Evolutionary conservation across 768 basidiomycete species (phyloP).

Genomic region (Tephrocybe sp.): DNA sequence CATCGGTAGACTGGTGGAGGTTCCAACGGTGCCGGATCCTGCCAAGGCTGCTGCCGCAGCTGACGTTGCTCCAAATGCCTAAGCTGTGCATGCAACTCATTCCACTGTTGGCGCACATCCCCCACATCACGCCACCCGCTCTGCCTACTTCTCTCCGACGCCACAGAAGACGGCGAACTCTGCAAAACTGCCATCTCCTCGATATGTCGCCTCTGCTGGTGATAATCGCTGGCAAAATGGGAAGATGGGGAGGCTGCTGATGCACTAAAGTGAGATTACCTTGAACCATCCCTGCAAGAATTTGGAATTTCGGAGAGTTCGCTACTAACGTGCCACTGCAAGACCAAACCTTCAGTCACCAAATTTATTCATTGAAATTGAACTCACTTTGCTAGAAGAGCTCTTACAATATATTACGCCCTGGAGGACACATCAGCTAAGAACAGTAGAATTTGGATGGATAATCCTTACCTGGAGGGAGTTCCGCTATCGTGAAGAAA

Average conservation of each 20-base stretch:
- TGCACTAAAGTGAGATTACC: background rate
- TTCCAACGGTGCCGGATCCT: background rate
- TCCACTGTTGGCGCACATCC: slow-evolving; percentile 5
- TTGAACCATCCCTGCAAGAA: background rate
- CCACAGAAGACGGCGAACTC: background rate
- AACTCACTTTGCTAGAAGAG: too few species aligned
- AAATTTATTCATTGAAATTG: too few species aligned
- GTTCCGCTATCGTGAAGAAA: slow-evolving; percentile 1
- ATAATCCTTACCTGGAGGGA: slow-evolving; percentile 4
- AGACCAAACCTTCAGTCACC: too few species aligned
- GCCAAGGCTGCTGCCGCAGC: background rate
- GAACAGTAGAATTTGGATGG: background rate
- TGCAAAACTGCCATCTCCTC: background rate
- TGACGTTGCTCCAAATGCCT: slow-evolving; percentile 2
- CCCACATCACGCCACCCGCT: background rate
- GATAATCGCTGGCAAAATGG: background rate
- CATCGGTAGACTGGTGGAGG: background rate
- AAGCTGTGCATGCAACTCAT: slow-evolving; percentile 7
- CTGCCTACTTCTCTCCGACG: background rate
- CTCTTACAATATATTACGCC: too few species aligned
- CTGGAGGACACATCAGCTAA: too few species aligned
- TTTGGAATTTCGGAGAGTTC: background rate
- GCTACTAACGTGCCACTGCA: background rate
- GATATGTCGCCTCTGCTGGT: background rate
- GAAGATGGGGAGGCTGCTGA: background rate